phyloP scores from a whole-genome alignment of 2,329 filamentous ascomycete species.

The Microsporum ferrugineum region DNA sequence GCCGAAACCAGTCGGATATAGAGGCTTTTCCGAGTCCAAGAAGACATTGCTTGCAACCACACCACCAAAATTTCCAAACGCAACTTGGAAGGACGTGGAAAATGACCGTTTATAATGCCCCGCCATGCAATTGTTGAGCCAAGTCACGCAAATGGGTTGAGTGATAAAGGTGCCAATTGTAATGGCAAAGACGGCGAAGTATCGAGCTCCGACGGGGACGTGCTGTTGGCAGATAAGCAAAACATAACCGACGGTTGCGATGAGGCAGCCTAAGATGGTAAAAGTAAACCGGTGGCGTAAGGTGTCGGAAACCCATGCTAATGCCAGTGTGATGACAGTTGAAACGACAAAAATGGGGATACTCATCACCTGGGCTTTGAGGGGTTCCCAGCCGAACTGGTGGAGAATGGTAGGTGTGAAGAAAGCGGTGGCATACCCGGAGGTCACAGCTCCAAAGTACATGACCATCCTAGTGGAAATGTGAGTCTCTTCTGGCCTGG shows the following conservation, averaged over 20 bases:
- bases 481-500: background rate
- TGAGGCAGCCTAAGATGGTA: constrained; percentile 39
- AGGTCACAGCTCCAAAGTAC: constrained; percentile 49
- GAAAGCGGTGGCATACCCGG: constrained; percentile 36
- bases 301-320: constrained; percentile 41
- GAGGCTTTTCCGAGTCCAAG: constrained; percentile 21
- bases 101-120: constrained; percentile 49
- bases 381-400: constrained; percentile 46
- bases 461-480: constrained; percentile 40
- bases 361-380: constrained; percentile 39
- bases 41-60: constrained; percentile 28
- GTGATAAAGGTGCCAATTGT: constrained; percentile 44
- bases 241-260: constrained; percentile 45
- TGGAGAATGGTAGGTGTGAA: constrained; percentile 35
- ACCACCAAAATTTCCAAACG: constrained; percentile 26
- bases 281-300: constrained; percentile 44
- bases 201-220: constrained; percentile 40
- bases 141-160: constrained; percentile 45
- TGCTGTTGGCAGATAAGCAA: constrained; percentile 42
- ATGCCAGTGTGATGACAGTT: constrained; percentile 45
- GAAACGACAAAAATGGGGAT: constrained; percentile 52
- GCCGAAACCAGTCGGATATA: constrained; percentile 21
- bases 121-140: constrained; percentile 47
- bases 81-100: constrained; percentile 42
- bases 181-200: constrained; percentile 46